phyloP scores from a whole-genome alignment of 2,329 filamentous ascomycete species.

The Mycosphaerella sp. region DNA sequence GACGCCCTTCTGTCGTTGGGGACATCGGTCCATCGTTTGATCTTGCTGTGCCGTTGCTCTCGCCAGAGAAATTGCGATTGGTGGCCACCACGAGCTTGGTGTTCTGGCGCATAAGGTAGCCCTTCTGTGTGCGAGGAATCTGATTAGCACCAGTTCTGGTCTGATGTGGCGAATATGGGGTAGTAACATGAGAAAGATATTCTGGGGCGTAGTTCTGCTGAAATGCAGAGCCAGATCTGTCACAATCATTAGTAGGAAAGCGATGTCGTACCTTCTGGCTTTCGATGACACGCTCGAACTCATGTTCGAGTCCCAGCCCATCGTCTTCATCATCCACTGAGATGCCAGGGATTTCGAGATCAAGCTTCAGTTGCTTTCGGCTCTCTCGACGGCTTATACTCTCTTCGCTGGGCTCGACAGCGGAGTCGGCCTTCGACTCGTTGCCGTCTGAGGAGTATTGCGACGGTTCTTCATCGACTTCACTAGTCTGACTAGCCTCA shows the following conservation, averaged over 20 bases:
- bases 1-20: slow-evolving; percentile 43
- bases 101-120: slow-evolving; percentile 97
- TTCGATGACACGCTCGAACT: slow-evolving; percentile 93
- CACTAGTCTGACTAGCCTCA: slow-evolving; percentile 17
- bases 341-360: slow-evolving; percentile 70
- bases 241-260: slow-evolving; percentile 3
- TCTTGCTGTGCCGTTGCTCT: slow-evolving; percentile 25
- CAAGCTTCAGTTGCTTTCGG: slow-evolving; percentile 24
- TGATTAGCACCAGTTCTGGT: slow-evolving; percentile 38
- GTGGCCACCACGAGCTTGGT: slow-evolving; percentile 95
- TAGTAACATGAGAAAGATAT: slow-evolving; percentile 9
- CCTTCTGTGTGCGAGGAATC: slow-evolving; percentile 66
- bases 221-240: neutral
- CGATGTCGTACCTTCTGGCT: slow-evolving; percentile 76
- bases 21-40: slow-evolving; percentile 46
- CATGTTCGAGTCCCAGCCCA: slow-evolving; percentile 78
- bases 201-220: slow-evolving; percentile 3
- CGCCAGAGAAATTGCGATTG: slow-evolving; percentile 48
- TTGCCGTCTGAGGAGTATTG: slow-evolving; percentile 25
- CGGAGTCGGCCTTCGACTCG: slow-evolving; percentile 27
- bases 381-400: slow-evolving; percentile 17
- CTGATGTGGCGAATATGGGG: slow-evolving; percentile 15
- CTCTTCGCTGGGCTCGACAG: slow-evolving; percentile 17
- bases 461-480: slow-evolving; percentile 18
- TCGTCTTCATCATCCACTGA: slow-evolving; percentile 65